Conservation (phyloP, 2,329 filamentous ascomycete genomes). For the Pseudogymnoascus sp. region DNA sequence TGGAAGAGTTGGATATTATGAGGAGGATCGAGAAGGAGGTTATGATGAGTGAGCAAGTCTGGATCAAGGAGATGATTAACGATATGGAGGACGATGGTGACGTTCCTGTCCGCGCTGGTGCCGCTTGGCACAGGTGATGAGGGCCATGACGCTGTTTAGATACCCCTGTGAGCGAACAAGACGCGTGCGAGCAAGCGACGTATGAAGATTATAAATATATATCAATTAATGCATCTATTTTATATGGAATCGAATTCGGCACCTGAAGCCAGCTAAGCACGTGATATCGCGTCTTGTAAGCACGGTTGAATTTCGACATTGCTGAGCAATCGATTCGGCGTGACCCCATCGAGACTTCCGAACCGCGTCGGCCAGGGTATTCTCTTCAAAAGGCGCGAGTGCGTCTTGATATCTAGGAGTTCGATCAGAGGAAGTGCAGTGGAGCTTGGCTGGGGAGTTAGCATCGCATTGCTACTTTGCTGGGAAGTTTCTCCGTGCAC, state of each 20-base stretch:
- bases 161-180: constrained; percentile 6
- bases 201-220: not conserved
- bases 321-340: not conserved
- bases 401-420: not conserved
- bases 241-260: not conserved
- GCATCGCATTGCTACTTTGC: not conserved
- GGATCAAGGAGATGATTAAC: constrained; percentile 47
- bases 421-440: not conserved
- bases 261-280: not conserved
- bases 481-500: not conserved
- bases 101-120: constrained; percentile 9
- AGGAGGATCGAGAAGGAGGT: constrained; percentile 51
- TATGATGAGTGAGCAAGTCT: constrained; percentile 45
- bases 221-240: not conserved
- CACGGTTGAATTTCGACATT: not conserved
- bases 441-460: not conserved
- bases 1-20: constrained; percentile 55
- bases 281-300: constrained; percentile 3
- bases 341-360: not conserved
- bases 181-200: not conserved
- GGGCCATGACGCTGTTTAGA: constrained; percentile 1
- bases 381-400: not conserved
- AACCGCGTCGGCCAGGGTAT: not conserved
- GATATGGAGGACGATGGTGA: constrained; percentile 25
- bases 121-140: not conserved